Percentiles rank a stretch among this genome's conserved stretches.
Conservation (phyloP, 1,284 basidiomycete genomes). For the Phellinidium pouzarii region DNA sequence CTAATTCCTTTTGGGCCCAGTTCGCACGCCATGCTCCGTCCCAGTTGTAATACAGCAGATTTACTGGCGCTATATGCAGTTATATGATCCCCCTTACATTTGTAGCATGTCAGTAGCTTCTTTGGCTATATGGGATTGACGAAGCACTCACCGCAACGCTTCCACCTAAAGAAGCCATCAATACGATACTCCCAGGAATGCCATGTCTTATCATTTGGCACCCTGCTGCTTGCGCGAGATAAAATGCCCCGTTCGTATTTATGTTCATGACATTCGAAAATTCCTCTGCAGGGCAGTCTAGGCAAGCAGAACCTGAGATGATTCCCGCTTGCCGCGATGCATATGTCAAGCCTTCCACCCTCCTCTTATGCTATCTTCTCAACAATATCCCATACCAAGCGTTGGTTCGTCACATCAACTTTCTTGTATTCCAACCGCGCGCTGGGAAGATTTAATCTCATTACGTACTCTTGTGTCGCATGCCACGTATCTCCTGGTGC, state of each 20-base stretch:
- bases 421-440: slow-evolving; percentile 59
- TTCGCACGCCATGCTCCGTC: slow-evolving; percentile 79
- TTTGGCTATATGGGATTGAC: too few species aligned
- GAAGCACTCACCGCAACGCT: too few species aligned
- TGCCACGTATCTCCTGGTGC: slow-evolving; percentile 63
- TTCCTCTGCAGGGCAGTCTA: slow-evolving; percentile 64
- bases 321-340: slow-evolving; percentile 76
- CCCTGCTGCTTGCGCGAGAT: slow-evolving; percentile 36
- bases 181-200: slow-evolving; percentile 70
- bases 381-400: slow-evolving; percentile 20
- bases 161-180: slow-evolving; percentile 84
- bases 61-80: slow-evolving; percentile 79
- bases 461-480: slow-evolving; percentile 47
- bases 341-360: slow-evolving; percentile 63
- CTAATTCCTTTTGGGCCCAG: slow-evolving; percentile 65
- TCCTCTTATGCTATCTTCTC: slow-evolving; percentile 55
- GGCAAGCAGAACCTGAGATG: slow-evolving; percentile 47
- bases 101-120: too few species aligned
- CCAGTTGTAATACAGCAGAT: slow-evolving; percentile 78
- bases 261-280: slow-evolving; percentile 70
- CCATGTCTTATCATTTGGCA: slow-evolving; percentile 66
- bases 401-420: slow-evolving; percentile 59
- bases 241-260: slow-evolving; percentile 68
- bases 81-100: slow-evolving; percentile 69
- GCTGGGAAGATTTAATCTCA: slow-evolving; percentile 33